Base-by-base conservation (phyloP, 2,329 filamentous ascomycete genomes). In the Fusarium veterinarium region DNA sequence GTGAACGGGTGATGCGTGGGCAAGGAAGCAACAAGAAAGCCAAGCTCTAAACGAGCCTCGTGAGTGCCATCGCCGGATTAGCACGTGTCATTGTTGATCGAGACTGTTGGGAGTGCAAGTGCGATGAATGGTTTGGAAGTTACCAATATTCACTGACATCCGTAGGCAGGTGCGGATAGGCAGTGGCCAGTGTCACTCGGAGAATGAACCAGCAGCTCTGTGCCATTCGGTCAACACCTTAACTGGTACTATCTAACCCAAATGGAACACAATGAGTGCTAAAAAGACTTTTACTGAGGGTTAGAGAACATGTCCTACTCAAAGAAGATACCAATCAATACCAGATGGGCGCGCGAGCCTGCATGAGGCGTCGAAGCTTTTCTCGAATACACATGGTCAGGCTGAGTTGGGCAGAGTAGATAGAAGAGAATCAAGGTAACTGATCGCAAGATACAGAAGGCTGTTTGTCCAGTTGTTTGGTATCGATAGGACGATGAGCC, bases 271-370 rank as follows among this genome's bases (percentile, higher is more conserved):
- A 23, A 17, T 37, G 25, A 23, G 13, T 48, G 6, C 23, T 33
- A 46, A 37, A 60, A 19, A 12, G n/a, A 19, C 8, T 52, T 40
- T 31, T 17, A 12, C n/a, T 17, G n/a, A 28, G 38, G 33, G 10
- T 17, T 14, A 13, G 44, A 44, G 10, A 35, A 28, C 40, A 48
- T 13, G 35, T 19, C 33, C 41, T 41, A 28, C 33, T 49, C 23
- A 33, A 28, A 16, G 40, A 41, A 55, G 46, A 48, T 48, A 45
- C 35, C 38, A 59, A 30, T 72, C 35, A 38, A 70, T 70, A 66
- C 62, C 68, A 70, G 62, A 49, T 23, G 38, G 59, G 38, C 45
- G 37, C 66, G 71, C 71, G 62, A 73, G 64, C 63, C 60, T 59
- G 63, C 72, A 71, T 74, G 35, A 56, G 33, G 30, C 23, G 23